These are phyloP conservation scores for Raphanus raphanistrum DNA, from an alignment of 345 rosid genomes.

Conservation along the genomic window DNA sequence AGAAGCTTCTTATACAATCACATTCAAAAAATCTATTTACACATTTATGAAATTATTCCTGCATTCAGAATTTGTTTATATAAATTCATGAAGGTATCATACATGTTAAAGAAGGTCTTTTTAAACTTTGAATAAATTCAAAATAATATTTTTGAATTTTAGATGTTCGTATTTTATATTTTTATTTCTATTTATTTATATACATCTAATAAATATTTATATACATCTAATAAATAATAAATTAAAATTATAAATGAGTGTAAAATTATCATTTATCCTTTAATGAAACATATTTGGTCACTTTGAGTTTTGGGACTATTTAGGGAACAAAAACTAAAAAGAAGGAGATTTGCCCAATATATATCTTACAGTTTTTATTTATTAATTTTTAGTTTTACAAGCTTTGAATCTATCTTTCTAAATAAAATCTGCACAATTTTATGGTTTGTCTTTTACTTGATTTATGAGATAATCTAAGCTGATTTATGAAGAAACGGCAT, in stretches of 20 bases:
- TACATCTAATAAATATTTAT: not conserved
- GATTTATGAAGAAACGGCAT: not conserved
- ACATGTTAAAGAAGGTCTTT: not conserved
- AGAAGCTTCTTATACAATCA: not conserved
- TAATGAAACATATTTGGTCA: not conserved
- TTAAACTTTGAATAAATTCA: too few relatives aligned
- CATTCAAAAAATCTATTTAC: not conserved
- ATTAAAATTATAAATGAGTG: not conserved
- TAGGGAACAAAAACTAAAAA: not conserved
- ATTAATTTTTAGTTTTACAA: not conserved
- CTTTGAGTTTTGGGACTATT: not conserved
- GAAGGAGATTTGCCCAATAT: not conserved
- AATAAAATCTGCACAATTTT: not conserved
- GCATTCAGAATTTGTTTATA: too few relatives aligned
- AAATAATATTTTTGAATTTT: too few relatives aligned
- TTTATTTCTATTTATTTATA: too few relatives aligned
- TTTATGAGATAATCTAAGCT: not conserved
- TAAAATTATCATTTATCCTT: not conserved
- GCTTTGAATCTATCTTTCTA: not conserved
- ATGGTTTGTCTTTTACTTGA: not conserved
- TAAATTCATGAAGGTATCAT: not conserved
- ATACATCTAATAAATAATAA: not conserved
- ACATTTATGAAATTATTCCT: not conserved
- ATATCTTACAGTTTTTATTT: not conserved
- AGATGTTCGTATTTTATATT: not conserved